Base-by-base conservation (phyloP, 2,329 filamentous ascomycete genomes). In the Didymella segeticola region DNA sequence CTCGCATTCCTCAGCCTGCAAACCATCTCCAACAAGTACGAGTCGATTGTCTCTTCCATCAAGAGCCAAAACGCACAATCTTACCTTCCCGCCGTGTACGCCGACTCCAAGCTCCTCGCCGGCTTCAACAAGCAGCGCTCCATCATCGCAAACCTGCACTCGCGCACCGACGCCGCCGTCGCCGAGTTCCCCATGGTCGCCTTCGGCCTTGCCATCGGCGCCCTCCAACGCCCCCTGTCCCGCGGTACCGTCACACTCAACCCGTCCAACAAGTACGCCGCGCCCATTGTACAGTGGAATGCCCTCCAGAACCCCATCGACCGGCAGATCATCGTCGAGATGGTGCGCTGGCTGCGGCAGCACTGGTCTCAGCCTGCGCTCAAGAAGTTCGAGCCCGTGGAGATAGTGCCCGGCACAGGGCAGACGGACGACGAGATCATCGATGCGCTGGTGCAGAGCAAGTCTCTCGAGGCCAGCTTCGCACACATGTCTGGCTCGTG, bases 231-330 rank as follows among this genome's bases (percentile, higher is more conserved):
- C 5, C 62, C 68, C 0, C 53, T 69, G 15, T 68, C 65, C 0
- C 73, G 76, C 33, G 76, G 76, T 19, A 73, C 71, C 14, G 66
- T 77, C 45, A 71, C 66, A 3, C 61, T 77, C 43, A 66, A 76
- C 53, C 68, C 71, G 1, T 63, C 64, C 9, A 64, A 76, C 53
- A 73, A 72, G 3, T 54, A 60, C 14, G 63, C 59, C 3, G 58
- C 53, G 2, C 75, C 74, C 2, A 39, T 75, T 6, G 62, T 76
- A 7, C 58, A 73, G 29, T 75, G 64, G 53, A 70, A 70, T 46
- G 64, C 74, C 1, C 68, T 64, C 17, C 60, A 68, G 25, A 74
- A 77, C 52, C 74, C 74, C 0, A 54, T 73, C 10, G 77, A 79
- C 48, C 56, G 63, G 5, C 58, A 64, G n/a, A 62, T 77, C 22